Evolutionary conservation across 805 yeast genomes (phyloP).

Genomic region (Cyberlindnera saturnus): DNA sequence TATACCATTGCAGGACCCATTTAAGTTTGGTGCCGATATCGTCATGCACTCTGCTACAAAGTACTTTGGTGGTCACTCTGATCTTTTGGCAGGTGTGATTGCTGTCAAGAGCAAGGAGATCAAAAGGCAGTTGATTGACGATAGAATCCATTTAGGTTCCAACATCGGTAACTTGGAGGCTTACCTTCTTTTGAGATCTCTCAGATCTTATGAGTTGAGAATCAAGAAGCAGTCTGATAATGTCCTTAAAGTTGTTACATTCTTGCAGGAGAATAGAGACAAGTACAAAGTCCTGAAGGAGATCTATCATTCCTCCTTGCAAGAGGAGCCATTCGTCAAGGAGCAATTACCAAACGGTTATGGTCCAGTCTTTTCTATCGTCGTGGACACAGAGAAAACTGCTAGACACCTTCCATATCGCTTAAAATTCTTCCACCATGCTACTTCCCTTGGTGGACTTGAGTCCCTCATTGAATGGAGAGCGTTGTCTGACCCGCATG

Average conservation of each 20-base stretch:
- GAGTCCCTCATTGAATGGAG: conserved; percentile 93
- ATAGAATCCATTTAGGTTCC: conserved; percentile 71
- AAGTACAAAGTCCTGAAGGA: conserved; percentile 44
- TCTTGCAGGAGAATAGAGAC: conserved; percentile 42
- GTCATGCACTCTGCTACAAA: conserved; percentile 93
- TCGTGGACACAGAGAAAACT: conserved; percentile 38
- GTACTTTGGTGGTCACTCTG: conserved; percentile 95
- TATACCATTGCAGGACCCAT: conserved; percentile 81
- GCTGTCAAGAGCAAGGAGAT: conserved; percentile 52
- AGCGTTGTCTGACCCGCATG: conserved; percentile 58
- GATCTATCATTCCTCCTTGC: conserved; percentile 72
- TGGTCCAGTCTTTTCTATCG: conserved; percentile 71
- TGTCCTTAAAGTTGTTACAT: conserved; percentile 57
- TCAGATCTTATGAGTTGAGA: conserved; percentile 75
- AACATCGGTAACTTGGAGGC: conserved; percentile 75
- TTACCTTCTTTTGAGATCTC: conserved; percentile 66
- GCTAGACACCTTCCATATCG: conserved; percentile 63
- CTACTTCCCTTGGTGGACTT: conserved; percentile 89
- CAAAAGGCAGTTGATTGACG: conserved; percentile 43
- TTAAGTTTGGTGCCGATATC: conserved; percentile 77
- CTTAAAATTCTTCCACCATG: conserved; percentile 74
- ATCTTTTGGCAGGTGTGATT: conserved; percentile 75
- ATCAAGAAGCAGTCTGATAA: conserved; percentile 57
- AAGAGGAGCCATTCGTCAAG: conserved; percentile 59
- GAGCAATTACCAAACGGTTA: conserved; percentile 61